Evolutionary conservation across 805 yeast genomes (phyloP), one percentile per base, ranked within the genome.

Genomic region (Lipomyces kockii): DNA sequence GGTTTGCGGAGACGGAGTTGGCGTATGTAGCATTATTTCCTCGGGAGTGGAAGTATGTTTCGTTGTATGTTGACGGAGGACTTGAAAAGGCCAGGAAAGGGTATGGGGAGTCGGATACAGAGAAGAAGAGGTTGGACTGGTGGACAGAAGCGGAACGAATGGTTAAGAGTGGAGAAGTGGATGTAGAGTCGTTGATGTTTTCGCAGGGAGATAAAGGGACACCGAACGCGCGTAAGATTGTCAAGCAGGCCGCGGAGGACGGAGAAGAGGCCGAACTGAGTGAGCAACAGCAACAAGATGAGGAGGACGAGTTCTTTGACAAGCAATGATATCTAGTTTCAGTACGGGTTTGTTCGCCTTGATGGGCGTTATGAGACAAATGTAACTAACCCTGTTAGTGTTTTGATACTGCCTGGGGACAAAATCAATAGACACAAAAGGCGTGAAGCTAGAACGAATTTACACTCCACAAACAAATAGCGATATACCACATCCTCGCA

Each of bases 21-120:
- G 70, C 68, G 12, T 73, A 73, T 52, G 66, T 71, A 34, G 67
- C 57, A 4, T 57, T 60, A n/a, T 73, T 65, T 56, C 75, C 75
- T n/a, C 39, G 54, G 25, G 63, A 68, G 25, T 29, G 65, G 49
- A 69, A 70, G 58, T 73, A 73, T 49, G 68, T 73, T 6, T 66
- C 74, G 27, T 37, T 73, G 32, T 73, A 73, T 46, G 75, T 59
- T 25, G 71, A 61, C 22, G 60, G 58, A 29, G 71, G 67, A 12
- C 53, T 66, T 11, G 61, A 62, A 25, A 29, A 60, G 5, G 46
- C 62, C 22, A 29, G 51, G 25, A 58, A 22, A 35, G 60, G 59
- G 7, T 61, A 62, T 52, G 56, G n/a, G 11, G 67, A 58, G 58
- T 32, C 51, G 27, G 54, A 46, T 14, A 58, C 69, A 2, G 66